These are phyloP conservation scores for Botrytis elliptica DNA, from an alignment of 2,329 filamentous ascomycete species.

Conservation along the genomic window DNA sequence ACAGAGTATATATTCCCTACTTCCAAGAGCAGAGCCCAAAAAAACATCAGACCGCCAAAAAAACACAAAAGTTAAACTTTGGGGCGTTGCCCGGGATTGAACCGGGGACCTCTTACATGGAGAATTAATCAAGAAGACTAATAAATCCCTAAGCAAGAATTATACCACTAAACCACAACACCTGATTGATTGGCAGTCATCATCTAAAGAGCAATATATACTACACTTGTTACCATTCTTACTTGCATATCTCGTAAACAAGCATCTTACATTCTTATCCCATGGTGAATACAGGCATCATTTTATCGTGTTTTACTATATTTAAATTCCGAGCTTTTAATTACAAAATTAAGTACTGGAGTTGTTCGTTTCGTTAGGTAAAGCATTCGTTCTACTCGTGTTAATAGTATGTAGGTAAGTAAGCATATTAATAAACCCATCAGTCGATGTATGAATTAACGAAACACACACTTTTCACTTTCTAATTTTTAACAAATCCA, in stretches of 20 bases:
- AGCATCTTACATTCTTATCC: neutral
- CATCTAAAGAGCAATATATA: accelerated
- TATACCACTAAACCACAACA: slow-evolving; percentile 24
- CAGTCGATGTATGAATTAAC: too few relatives aligned
- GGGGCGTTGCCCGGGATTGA: slow-evolving; percentile 23
- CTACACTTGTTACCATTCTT: accelerated
- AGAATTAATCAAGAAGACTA: neutral
- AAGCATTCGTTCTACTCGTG: neutral
- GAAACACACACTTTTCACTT: too few relatives aligned
- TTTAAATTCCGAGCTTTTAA: neutral
- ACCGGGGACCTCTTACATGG: slow-evolving; percentile 23
- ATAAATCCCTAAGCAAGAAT: slow-evolving; percentile 22
- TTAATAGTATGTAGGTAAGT: too few relatives aligned
- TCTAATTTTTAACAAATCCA: too few relatives aligned
- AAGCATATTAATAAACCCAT: too few relatives aligned
- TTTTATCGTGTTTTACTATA: neutral
- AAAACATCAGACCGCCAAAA: neutral
- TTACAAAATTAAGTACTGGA: neutral
- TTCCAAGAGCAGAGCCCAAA: neutral
- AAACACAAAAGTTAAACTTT: accelerated
- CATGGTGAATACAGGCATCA: neutral
- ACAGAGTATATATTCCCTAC: neutral
- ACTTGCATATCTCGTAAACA: neutral
- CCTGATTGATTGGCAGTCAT: accelerated
- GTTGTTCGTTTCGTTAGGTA: neutral